Conservation (phyloP, 768 basidiomycete species). For the Russula brevipes region DNA sequence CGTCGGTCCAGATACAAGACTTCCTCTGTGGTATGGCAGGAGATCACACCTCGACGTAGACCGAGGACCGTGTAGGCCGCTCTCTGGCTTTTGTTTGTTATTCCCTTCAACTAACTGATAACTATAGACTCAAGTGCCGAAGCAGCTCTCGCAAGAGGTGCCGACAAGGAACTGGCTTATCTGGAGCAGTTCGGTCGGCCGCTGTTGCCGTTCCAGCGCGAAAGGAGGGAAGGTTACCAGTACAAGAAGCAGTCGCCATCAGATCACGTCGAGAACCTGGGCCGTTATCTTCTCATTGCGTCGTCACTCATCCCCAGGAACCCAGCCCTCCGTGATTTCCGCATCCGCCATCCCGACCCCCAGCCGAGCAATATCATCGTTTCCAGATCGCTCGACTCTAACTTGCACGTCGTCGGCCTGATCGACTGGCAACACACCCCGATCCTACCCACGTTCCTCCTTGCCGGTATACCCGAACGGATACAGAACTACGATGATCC, state of each 20-base stretch:
- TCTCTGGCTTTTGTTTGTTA: constrained; percentile 31
- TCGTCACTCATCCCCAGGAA: constrained; percentile 43
- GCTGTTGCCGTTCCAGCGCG: constrained; percentile 39
- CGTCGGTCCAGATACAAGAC: constrained; percentile 37
- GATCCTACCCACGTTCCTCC: constrained; percentile 50
- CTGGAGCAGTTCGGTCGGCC: constrained; percentile 45
- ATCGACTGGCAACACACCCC: constrained; percentile 54
- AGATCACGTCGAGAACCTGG: constrained; percentile 45
- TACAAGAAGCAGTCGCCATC: constrained; percentile 41
- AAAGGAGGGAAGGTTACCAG: constrained; percentile 42
- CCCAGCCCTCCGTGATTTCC: constrained; percentile 38
- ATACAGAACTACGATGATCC: constrained; percentile 46
- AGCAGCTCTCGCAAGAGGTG: constrained; percentile 39
- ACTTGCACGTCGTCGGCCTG: constrained; percentile 39
- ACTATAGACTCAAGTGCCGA: constrained; percentile 42
- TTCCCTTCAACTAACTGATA: constrained; percentile 32
- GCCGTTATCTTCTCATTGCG: constrained; percentile 45
- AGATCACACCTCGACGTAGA: constrained; percentile 45
- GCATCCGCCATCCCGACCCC: constrained; percentile 44
- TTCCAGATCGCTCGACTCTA: constrained; percentile 41
- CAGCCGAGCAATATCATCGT: constrained; percentile 47
- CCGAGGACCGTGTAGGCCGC: constrained; percentile 48
- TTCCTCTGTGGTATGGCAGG: constrained; percentile 47
- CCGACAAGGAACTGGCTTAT: constrained; percentile 47
- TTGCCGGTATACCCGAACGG: constrained; percentile 39